Percentiles rank a stretch among this genome's conserved stretches.
These are phyloP conservation scores for Boletellus sp. DNA, from an alignment of 1,284 basidiomycete species.

Conservation along the genomic window DNA sequence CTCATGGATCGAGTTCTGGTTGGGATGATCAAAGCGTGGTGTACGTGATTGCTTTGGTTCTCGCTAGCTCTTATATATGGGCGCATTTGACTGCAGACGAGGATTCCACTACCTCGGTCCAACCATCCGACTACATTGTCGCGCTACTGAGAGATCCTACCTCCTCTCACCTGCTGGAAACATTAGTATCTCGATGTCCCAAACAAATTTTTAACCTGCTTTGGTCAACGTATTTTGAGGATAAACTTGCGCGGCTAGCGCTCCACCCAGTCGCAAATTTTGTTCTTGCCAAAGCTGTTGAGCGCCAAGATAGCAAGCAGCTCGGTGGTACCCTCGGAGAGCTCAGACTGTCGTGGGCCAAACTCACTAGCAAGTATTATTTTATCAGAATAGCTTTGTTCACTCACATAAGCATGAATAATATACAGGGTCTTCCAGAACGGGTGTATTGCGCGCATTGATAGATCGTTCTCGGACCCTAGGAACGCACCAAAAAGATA, in stretches of 20 bases:
- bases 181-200: constrained; percentile 64
- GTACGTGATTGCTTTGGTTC: constrained; percentile 41
- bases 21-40: constrained; percentile 68
- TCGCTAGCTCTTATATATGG: not conserved
- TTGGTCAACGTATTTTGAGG: constrained; percentile 76
- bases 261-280: constrained; percentile 90
- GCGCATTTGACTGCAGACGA: constrained; percentile 32
- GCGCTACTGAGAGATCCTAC: constrained; percentile 81
- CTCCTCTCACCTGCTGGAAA: constrained; percentile 85
- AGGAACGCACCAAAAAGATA: constrained; percentile 38
- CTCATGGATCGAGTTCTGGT: constrained; percentile 80
- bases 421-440: constrained; percentile 49
- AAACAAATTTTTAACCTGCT: constrained; percentile 59
- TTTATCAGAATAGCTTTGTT: constrained; percentile 15
- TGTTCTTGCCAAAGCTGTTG: constrained; percentile 77
- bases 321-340: constrained; percentile 59
- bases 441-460: constrained; percentile 67
- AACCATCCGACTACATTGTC: constrained; percentile 71
- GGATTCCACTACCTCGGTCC: constrained; percentile 33
- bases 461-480: constrained; percentile 64
- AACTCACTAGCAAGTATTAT: constrained; percentile 49
- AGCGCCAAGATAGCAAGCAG: constrained; percentile 52
- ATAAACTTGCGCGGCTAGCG: constrained; percentile 69
- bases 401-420: not conserved
- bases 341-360: constrained; percentile 51